Base-by-base conservation (phyloP, 768 basidiomycete species). In the Gloeopeniophorella convolvens region DNA sequence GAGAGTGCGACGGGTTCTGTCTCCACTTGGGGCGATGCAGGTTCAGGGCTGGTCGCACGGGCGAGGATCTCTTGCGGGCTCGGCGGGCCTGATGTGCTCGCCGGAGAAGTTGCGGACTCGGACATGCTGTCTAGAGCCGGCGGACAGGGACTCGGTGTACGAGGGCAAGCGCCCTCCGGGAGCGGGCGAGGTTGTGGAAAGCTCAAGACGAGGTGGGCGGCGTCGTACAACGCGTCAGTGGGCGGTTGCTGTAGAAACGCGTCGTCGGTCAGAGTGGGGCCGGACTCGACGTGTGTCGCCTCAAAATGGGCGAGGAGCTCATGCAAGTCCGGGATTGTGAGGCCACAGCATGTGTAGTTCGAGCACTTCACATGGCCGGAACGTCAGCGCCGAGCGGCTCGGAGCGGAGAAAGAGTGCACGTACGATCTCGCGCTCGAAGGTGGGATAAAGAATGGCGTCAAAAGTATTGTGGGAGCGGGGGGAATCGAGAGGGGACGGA, bases 241-340 rank as follows among this genome's bases (percentile, higher is more conserved):
- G 41, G 42, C 31, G 47, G 56, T 18, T 44, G 45, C 34, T 51
- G 55, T n/a, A n/a, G n/a, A 18, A 33, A 32, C n/a, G 51, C 50
- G n/a, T 45, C 37, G 30, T 49, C 28, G 16, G 47, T 23, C 34
- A 51, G 15, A 30, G 49, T 18, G 8, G 50, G 45, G 18, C 44
- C 43, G 4, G 50, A 57, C 33, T 68, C 62, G 37, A 70, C 72
- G 48, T 70, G 71, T 6, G 62, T 55, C 56, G 70, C 68, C 54
- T 78, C 76, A 42, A 75, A 74, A 53, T 79, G 79, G 55, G 74
- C 72, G 45, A 79, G 65, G 16, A 78, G 68, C 32, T 68, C 70
- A 57, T 78, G 78, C 32, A 78, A 64, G 62, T 76, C 73, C 5
- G 69, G 58, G 26, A 77, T 70, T 18, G 65, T 60, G 36, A 69